Evolutionary conservation across 73 alveolate species (phyloP).

Genomic region (Tetrahymena elliotti): DNA sequence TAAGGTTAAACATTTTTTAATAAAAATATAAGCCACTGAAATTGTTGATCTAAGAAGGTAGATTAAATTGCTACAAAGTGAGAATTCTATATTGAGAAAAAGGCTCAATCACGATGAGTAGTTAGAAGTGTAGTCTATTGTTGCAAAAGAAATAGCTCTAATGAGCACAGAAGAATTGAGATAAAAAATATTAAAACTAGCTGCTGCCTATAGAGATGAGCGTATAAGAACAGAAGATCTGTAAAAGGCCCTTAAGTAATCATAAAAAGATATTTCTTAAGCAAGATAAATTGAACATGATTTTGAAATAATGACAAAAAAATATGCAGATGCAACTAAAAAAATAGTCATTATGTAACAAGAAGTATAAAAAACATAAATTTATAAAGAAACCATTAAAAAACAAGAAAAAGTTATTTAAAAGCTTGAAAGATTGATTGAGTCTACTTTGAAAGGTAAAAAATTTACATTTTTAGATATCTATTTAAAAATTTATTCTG

Average conservation of each 20-base stretch:
- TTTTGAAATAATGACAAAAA: conserved; percentile 84
- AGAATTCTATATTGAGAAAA: conserved; percentile 89
- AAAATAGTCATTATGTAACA: conserved; percentile 75
- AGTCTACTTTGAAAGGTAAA: conserved; percentile 32
- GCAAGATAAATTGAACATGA: conserved; percentile 92
- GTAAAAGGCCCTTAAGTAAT: conserved; percentile 91
- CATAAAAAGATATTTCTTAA: conserved; percentile 92
- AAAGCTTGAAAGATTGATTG: conserved; percentile 90
- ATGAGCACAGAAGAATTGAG: conserved; percentile 95
- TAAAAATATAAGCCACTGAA: conserved; percentile 54
- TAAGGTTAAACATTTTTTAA: too few relatives aligned
- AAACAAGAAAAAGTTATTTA: conserved; percentile 96
- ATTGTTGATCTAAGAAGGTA: conserved; percentile 94
- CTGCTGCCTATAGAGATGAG: conserved; percentile 96
- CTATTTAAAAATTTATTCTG: too few relatives aligned
- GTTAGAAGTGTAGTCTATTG: conserved; percentile 85
- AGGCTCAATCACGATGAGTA: conserved; percentile 95
- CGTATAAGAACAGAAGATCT: conserved; percentile 95
- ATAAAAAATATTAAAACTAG: conserved; percentile 90
- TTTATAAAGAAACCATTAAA: conserved; percentile 93
- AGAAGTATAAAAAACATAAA: conserved; percentile 83
- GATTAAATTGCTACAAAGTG: conserved; percentile 92
- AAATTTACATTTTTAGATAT: not conserved
- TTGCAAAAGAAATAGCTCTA: conserved; percentile 88
- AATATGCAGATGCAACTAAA: conserved; percentile 80